A percentile compares a stretch with the other conserved stretches of the same genome.
These are phyloP conservation scores for Cucumis variabilis DNA, from an alignment of 331 rosid species.

Conservation along the genomic window DNA sequence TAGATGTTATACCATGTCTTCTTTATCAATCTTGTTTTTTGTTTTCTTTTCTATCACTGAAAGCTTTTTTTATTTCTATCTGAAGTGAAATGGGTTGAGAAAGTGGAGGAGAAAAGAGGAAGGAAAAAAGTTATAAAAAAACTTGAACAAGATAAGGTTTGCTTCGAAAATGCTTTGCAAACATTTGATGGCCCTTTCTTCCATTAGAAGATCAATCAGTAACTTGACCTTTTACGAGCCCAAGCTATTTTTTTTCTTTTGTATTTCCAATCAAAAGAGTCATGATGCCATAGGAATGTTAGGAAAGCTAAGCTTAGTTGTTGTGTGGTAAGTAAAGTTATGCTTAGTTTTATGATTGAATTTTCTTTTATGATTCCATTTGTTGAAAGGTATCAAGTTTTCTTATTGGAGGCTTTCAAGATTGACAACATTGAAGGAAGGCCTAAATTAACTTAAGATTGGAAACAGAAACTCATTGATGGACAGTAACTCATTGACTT, in stretches of 20 bases:
- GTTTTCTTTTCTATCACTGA: too few species aligned
- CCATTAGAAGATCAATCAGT: conserved; percentile 78
- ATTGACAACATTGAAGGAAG: conserved; percentile 69
- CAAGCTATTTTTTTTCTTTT: background rate
- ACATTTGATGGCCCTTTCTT: conserved; percentile 73
- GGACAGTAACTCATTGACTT: too few species aligned
- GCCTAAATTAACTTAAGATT: conserved; percentile 73
- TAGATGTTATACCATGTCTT: too few species aligned
- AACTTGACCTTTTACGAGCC: conserved; percentile 34
- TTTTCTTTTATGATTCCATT: conserved; percentile 51
- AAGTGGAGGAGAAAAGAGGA: too few species aligned
- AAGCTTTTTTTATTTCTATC: too few species aligned
- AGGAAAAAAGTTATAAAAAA: too few species aligned
- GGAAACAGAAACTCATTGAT: too few species aligned
- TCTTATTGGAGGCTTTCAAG: conserved; percentile 52
- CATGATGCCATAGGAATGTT: background rate
- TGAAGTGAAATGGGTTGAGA: too few species aligned
- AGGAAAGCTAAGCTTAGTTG: background rate
- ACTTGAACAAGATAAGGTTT: too few species aligned
- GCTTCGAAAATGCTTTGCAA: conserved; percentile 75
- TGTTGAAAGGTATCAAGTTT: conserved; percentile 63
- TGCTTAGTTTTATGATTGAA: background rate
- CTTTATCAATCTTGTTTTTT: too few species aligned
- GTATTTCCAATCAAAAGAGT: background rate
- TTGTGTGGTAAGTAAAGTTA: background rate